phyloP scores from a whole-genome alignment of 140 eudicot genomes.

The Senecio squalidus region DNA sequence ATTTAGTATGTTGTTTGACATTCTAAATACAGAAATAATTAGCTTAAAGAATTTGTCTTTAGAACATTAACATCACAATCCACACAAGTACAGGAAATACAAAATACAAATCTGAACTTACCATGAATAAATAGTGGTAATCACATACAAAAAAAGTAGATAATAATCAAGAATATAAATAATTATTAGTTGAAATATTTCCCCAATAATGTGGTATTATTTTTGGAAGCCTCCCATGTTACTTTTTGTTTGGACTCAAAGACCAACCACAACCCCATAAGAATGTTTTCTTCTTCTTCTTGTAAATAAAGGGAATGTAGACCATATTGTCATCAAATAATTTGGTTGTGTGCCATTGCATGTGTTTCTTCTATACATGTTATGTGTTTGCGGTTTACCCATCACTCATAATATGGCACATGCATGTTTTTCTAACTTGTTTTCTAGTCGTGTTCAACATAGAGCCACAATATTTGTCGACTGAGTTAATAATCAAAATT shows the following conservation, averaged over 20 bases:
- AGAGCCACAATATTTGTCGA: neutral
- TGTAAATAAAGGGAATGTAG: constrained; percentile 4
- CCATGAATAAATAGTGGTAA: no score
- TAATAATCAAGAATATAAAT: no score
- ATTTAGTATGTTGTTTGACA: no score
- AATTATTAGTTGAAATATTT: neutral
- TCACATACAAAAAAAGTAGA: no score
- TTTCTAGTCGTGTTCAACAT: neutral
- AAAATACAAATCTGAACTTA: no score
- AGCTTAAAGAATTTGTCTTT: no score
- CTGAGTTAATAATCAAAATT: neutral
- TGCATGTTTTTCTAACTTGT: no score
- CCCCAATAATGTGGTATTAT: constrained; percentile 6
- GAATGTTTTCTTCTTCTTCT: constrained; percentile 12
- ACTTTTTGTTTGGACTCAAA: constrained; percentile 7
- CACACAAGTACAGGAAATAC: no score
- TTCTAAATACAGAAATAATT: no score
- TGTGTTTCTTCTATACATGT: constrained; percentile 23
- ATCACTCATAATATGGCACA: constrained; percentile 23
- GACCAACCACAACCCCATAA: neutral
- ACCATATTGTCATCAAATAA: constrained; percentile 15
- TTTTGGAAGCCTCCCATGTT: constrained; percentile 9
- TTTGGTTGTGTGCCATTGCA: constrained; percentile 26
- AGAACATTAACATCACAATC: no score
- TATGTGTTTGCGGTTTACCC: constrained; percentile 22